Conservation (phyloP, 441 rosid genomes). For the Adansonia rubrostipa region DNA sequence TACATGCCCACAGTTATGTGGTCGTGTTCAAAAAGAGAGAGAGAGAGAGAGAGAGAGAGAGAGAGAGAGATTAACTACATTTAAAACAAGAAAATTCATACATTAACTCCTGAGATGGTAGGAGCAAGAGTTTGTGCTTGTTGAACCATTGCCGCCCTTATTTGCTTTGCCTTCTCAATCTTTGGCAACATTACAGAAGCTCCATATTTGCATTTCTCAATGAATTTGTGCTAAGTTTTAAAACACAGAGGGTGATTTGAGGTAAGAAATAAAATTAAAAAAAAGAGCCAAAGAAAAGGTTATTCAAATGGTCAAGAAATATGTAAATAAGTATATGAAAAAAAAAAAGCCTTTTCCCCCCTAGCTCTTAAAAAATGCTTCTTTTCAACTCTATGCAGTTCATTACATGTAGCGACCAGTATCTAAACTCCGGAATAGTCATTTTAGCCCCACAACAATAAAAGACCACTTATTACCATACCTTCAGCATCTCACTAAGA, state of each 20-base stretch:
- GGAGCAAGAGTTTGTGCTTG: slow-evolving; percentile 58
- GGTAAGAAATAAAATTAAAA: slow-evolving; percentile 21
- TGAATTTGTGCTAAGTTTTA: slow-evolving; percentile 84
- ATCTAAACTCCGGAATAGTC: background rate
- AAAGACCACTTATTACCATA: background rate
- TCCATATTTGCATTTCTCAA: slow-evolving; percentile 88
- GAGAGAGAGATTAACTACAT: slow-evolving; percentile 13
- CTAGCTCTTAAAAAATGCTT: background rate
- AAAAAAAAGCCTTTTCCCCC: background rate
- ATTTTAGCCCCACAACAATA: background rate
- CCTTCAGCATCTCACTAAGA: background rate
- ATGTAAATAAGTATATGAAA: background rate
- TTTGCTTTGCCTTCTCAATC: slow-evolving; percentile 89
- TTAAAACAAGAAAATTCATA: slow-evolving; percentile 38
- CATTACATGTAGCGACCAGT: background rate
- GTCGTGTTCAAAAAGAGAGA: background rate
- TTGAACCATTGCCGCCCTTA: slow-evolving; percentile 70
- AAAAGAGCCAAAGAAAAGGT: background rate
- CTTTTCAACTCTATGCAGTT: slow-evolving; percentile 12
- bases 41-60: background rate
- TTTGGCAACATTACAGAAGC: slow-evolving; percentile 90
- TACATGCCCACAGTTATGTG: background rate
- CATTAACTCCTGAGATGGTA: slow-evolving; percentile 49
- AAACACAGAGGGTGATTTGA: slow-evolving; percentile 30
- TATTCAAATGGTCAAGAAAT: background rate